These are phyloP conservation scores for Closterium sp. DNA, from an alignment of 139 green algal species.

Conservation along the genomic window DNA sequence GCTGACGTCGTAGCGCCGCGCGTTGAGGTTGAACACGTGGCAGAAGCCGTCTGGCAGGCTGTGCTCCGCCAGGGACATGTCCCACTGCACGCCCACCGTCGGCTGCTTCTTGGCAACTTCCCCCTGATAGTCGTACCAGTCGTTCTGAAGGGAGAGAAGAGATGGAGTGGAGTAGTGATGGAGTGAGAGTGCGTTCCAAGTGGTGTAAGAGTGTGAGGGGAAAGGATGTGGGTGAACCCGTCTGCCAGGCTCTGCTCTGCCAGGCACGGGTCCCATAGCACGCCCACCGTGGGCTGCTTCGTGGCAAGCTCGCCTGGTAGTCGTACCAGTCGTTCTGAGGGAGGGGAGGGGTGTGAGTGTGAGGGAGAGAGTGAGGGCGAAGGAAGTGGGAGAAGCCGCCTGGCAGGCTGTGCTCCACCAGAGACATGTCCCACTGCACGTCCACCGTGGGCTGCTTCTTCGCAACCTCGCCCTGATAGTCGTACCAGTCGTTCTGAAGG, in stretches of 20 bases:
- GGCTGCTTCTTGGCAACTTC: neutral
- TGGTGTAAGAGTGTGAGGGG: neutral
- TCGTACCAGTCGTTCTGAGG: neutral
- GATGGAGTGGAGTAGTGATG: neutral
- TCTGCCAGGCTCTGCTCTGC: neutral
- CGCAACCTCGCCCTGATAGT: neutral
- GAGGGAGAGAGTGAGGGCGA: too few species aligned
- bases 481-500: neutral
- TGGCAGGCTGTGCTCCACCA: neutral
- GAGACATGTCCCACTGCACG: neutral
- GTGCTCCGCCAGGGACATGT: neutral
- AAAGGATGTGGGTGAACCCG: neutral
- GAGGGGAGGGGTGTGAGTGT: too few species aligned
- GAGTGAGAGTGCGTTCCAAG: neutral
- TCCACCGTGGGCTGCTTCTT: neutral
- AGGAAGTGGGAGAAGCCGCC: too few species aligned
- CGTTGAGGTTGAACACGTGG: neutral
- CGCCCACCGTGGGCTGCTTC: neutral
- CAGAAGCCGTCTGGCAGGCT: neutral
- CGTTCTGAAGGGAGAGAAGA: neutral
- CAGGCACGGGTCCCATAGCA: neutral
- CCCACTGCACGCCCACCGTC: neutral
- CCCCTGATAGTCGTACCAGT: neutral
- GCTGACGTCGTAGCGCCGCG: constrained; percentile 67
- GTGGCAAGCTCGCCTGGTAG: neutral